Base-by-base conservation (phyloP, 2,329 filamentous ascomycete genomes). In the Fusarium keratoplasticum region DNA sequence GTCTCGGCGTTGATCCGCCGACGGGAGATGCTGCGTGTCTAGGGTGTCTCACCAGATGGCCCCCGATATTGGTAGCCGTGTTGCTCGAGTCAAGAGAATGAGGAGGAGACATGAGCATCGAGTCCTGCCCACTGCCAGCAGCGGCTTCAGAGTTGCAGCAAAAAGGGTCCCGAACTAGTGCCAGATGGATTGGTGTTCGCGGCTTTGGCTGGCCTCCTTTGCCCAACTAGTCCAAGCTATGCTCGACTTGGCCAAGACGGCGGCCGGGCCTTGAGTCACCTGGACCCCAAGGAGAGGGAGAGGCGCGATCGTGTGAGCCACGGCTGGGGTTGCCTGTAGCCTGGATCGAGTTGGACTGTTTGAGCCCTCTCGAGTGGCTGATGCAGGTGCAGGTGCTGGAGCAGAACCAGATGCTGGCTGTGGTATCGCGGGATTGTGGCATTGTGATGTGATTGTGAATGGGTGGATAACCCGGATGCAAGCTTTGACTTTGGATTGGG, bases 71-170 rank as follows among this genome's bases (percentile, higher is more conserved):
- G 52, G 42, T 59, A 65, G 25, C 57, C 67, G 44, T 61, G 61
- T 63, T 72, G 42, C 42, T 60, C 54, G 70, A 76, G 74, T 77
- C 72, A 76, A 76, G 65, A 52, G 66, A 64, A 76, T 77, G 65
- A 61, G 71, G 55, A 40, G 57, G 70, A 52, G 25, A 35, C 29
- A 65, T 54, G 50, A 69, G 58, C 60, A 36, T 59, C 47, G 40
- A 72, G 59, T 50, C 57, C 33, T n/a, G n/a, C 66, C 57, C 42
- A 54, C 42, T 60, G 44, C 50, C 42, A 63, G n/a, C 16, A 47
- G 54, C 65, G 50, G 58, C 65, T 72, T 44, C 40, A 64, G 36
- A 40, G 65, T 54, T 61, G 72, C 64, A 54, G 47, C 4, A 54
- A 54, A 47, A 74, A 64, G 16, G 54, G 47, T 33, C 68, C 64